phyloP scores from a whole-genome alignment of 768 basidiomycete genomes.

The Leucosporidium creatinivorum region DNA sequence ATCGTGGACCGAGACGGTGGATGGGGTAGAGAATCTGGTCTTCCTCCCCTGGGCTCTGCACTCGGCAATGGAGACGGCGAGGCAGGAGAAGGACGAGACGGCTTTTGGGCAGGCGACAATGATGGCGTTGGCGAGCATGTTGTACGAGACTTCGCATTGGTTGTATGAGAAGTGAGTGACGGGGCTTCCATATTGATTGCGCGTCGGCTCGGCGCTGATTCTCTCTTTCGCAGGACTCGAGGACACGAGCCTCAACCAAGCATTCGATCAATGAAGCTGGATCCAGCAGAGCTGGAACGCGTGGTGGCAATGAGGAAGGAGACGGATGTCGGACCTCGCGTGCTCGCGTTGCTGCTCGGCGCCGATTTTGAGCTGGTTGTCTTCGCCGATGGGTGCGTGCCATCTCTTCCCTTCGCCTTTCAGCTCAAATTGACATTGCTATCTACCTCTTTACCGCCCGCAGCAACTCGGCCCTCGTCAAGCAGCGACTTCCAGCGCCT shows the following conservation, averaged over 20 bases:
- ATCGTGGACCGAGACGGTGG: neutral
- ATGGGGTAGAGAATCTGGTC: neutral
- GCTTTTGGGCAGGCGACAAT: neutral
- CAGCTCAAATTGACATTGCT: neutral
- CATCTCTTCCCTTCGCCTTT: neutral
- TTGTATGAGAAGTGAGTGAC: neutral
- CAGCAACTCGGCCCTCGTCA: neutral
- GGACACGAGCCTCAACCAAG: neutral
- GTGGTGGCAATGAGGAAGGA: neutral
- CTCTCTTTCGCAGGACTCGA: neutral
- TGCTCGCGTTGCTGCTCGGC: neutral
- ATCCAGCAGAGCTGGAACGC: neutral
- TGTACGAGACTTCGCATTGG: conserved; percentile 1
- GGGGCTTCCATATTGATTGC: no score
- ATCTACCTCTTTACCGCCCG: neutral
- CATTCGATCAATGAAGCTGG: neutral
- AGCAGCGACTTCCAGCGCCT: neutral
- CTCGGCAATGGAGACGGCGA: neutral
- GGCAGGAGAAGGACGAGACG: neutral
- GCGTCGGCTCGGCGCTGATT: neutral
- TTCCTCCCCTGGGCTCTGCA: neutral
- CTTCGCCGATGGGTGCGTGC: neutral
- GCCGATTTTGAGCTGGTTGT: neutral
- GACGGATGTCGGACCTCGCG: neutral
- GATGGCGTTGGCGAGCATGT: neutral